phyloP scores from a whole-genome alignment of 805 yeast genomes.

The Grigorovia jiainica region DNA sequence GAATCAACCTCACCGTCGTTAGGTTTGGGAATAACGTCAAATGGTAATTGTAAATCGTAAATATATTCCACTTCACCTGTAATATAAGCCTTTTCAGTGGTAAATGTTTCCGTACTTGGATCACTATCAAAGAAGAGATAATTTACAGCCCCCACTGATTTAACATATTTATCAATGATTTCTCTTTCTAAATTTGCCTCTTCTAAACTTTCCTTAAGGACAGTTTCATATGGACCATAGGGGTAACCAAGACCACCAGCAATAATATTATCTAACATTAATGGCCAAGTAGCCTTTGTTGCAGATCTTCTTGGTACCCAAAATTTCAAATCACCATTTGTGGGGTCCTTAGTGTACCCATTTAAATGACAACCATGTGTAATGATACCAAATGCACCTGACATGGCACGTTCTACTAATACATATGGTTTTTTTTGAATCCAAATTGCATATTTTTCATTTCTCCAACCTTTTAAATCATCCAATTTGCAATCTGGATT shows the following conservation, averaged over 20 bases:
- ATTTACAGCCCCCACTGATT: conserved; percentile 55
- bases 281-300: conserved; percentile 81
- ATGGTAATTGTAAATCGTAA: conserved; percentile 57
- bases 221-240: conserved; percentile 62
- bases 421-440: conserved; percentile 48
- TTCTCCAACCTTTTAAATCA: conserved; percentile 66
- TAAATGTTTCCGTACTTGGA: conserved; percentile 18
- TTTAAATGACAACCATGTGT: conserved; percentile 86
- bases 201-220: conserved; percentile 76
- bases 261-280: conserved; percentile 83
- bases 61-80: conserved; percentile 86
- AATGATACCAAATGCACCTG: conserved; percentile 73
- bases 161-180: conserved; percentile 38
- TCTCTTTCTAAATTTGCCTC: conserved; percentile 71
- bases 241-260: conserved; percentile 94
- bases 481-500: conserved; percentile 16
- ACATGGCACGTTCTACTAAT: conserved; percentile 68
- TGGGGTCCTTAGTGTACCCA: conserved; percentile 55
- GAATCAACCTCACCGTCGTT: conserved; percentile 70
- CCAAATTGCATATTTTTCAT: conserved; percentile 71
- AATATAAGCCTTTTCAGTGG: conserved; percentile 43
- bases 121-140: conserved; percentile 42
- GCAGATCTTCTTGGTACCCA: conserved; percentile 84
- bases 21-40: conserved; percentile 43
- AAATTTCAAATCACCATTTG: conserved; percentile 37